Percentiles rank a stretch among this genome's conserved stretches.
phyloP scores from a whole-genome alignment of 345 rosid species.

The Abelmoschus esculentus region DNA sequence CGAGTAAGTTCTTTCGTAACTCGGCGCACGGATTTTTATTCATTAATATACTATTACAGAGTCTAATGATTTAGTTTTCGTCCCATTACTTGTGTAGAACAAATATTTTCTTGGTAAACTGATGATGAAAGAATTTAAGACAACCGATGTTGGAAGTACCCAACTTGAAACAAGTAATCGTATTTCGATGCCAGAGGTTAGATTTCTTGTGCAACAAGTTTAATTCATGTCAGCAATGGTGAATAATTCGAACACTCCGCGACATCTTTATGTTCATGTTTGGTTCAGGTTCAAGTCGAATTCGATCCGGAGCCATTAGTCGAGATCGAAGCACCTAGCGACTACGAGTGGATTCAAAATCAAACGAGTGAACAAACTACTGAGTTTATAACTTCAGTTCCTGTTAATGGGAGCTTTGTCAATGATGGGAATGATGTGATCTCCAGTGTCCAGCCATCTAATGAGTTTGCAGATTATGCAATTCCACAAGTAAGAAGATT shows the following conservation, averaged over 20 bases:
- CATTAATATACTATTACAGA: too few species aligned
- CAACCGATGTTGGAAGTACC: background rate
- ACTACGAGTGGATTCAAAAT: background rate
- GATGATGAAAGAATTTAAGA: background rate
- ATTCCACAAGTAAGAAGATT: background rate
- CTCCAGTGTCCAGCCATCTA: background rate
- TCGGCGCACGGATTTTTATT: too few species aligned
- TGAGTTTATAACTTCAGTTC: background rate
- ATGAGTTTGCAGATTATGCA: too few species aligned
- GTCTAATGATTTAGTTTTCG: background rate
- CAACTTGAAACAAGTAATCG: background rate
- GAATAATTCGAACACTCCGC: background rate
- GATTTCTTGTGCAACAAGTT: background rate
- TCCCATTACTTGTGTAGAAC: background rate
- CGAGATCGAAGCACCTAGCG: background rate
- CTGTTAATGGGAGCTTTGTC: background rate
- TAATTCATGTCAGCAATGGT: background rate
- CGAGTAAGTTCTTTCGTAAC: background rate
- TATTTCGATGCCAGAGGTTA: background rate
- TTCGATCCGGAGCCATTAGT: background rate
- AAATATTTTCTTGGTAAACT: conserved; percentile 6
- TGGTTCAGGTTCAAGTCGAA: background rate
- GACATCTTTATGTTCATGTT: background rate
- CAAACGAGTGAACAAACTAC: background rate
- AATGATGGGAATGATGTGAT: background rate